phyloP scores from a whole-genome alignment of 306 rosid genomes.

The Glycine tomentella region DNA sequence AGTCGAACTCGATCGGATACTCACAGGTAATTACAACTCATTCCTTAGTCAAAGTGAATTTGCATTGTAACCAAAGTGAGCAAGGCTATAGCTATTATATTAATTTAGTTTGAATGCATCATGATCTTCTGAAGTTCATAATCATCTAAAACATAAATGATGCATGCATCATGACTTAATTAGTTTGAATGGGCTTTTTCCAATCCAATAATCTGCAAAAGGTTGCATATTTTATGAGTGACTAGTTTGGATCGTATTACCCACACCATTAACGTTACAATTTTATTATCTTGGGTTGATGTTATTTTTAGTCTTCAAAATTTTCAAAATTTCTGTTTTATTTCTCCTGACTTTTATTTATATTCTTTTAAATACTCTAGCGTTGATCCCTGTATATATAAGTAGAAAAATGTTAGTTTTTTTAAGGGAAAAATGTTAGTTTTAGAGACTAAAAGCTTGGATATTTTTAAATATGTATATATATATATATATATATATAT shows the following conservation, averaged over 20 bases:
- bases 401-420: background rate
- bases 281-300: background rate
- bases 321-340: background rate
- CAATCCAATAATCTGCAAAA: too few relatives aligned
- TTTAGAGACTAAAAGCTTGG: too few relatives aligned
- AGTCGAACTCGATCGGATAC: too few relatives aligned
- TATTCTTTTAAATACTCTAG: background rate
- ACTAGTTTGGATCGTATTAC: background rate
- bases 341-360: background rate
- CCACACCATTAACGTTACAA: background rate
- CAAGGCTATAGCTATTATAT: too few relatives aligned
- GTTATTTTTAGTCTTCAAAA: background rate
- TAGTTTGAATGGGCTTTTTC: background rate
- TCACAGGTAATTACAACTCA: too few relatives aligned
- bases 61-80: too few relatives aligned
- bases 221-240: background rate
- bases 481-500: too few relatives aligned
- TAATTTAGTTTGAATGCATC: too few relatives aligned
- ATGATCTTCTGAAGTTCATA: background rate
- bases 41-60: too few relatives aligned
- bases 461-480: too few relatives aligned
- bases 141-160: background rate
- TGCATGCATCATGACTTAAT: background rate
- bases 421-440: too few relatives aligned
- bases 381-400: background rate